These are phyloP conservation scores for Epicoccum nigrum DNA, from an alignment of 2,329 filamentous ascomycete genomes.

Conservation along the genomic window DNA sequence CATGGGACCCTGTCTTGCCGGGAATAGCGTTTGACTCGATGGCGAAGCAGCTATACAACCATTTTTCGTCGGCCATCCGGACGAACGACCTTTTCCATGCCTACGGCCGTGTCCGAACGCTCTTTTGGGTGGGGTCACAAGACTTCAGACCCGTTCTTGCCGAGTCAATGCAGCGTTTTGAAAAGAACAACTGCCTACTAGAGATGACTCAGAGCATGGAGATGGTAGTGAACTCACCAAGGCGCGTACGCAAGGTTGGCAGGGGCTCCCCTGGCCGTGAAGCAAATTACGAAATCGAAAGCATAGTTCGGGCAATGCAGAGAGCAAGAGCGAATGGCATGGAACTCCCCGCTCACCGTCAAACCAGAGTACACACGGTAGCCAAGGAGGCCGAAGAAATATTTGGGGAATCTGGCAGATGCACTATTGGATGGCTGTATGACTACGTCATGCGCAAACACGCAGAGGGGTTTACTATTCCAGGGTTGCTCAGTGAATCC, in stretches of 20 bases:
- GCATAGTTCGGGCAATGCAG: constrained; percentile 31
- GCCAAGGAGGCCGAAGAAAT: constrained; percentile 32
- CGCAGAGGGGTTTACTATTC: constrained; percentile 24
- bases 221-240: constrained; percentile 29
- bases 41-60: constrained; percentile 63
- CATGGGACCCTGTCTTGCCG: constrained; percentile 52
- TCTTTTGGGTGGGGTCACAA: constrained; percentile 71
- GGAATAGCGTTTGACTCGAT: constrained; percentile 61
- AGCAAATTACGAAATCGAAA: constrained; percentile 40
- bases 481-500: constrained; percentile 23
- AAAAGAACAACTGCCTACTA: constrained; percentile 62
- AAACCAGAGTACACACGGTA: constrained; percentile 33
- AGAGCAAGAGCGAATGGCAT: constrained; percentile 28
- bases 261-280: constrained; percentile 28
- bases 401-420: constrained; percentile 28
- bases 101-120: constrained; percentile 79
- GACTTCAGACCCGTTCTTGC: constrained; percentile 68
- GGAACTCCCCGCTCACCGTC: constrained; percentile 34
- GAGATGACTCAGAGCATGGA: constrained; percentile 67
- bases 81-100: constrained; percentile 68
- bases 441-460: constrained; percentile 32
- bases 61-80: constrained; percentile 66
- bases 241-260: constrained; percentile 18
- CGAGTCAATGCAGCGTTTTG: constrained; percentile 59
- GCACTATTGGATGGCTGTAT: constrained; percentile 13